Evolutionary conservation across 2,329 filamentous ascomycete species (phyloP).

Genomic region (Botryotinia narcissicola): DNA sequence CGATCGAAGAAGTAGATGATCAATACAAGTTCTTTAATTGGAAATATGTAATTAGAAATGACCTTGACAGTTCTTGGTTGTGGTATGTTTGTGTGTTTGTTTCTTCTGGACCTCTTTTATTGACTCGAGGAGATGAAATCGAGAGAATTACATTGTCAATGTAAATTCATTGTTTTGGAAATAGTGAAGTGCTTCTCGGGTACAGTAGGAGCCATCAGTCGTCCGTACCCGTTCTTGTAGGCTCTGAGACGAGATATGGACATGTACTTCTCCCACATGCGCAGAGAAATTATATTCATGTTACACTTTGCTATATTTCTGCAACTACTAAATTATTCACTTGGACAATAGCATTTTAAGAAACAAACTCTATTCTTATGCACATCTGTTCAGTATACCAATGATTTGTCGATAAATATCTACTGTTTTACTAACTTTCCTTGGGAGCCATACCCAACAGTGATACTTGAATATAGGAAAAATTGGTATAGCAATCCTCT

Average conservation of each 20-base stretch:
- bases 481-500: constrained; percentile 82
- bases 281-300: not conserved
- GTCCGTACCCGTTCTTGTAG: not conserved
- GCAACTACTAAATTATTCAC: too few relatives aligned
- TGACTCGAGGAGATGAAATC: not conserved
- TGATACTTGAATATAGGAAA: constrained; percentile 54
- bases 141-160: not conserved
- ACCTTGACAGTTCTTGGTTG: constrained; percentile 81
- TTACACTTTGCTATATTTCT: not conserved
- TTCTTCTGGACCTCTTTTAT: not conserved
- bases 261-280: not conserved
- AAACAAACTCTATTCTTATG: not conserved
- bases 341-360: fast-evolving
- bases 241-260: not conserved
- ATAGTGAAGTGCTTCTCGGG: not conserved
- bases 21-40: not conserved
- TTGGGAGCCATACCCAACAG: not conserved
- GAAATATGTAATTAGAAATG: constrained; percentile 44
- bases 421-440: not conserved
- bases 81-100: constrained; percentile 51
- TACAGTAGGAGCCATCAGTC: not conserved
- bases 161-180: not conserved
- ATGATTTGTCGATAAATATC: not conserved
- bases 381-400: not conserved
- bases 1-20: not conserved